These are phyloP conservation scores for Carnegiea gigantea DNA, from an alignment of 179 eudicot genomes.

Conservation along the genomic window DNA sequence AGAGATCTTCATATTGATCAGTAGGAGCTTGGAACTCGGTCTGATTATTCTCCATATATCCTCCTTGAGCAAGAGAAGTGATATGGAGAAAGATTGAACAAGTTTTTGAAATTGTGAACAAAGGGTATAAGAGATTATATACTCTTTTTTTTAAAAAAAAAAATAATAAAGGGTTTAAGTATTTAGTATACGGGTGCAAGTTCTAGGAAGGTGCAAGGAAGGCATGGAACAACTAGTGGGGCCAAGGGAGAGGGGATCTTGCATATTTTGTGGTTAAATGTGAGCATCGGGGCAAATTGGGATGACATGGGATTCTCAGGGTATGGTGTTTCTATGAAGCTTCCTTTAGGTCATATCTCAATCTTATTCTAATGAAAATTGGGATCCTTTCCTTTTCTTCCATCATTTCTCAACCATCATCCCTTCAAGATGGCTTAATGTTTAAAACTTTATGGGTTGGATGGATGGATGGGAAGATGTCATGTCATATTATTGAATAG, in stretches of 20 bases:
- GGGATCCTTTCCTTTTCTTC: not conserved
- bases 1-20: constrained; percentile 25
- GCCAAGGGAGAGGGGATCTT: constrained; percentile 2
- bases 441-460: not conserved
- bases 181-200: not conserved
- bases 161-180: not conserved
- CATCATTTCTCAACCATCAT: constrained; percentile 23
- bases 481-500: not conserved
- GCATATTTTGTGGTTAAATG: constrained; percentile 27
- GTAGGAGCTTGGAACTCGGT: not conserved
- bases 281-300: constrained; percentile 24
- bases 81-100: not conserved
- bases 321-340: constrained; percentile 39
- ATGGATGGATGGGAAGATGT: not conserved
- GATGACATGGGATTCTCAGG: constrained; percentile 11
- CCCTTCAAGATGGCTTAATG: not conserved
- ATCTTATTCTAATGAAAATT: constrained; percentile 9
- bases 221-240: constrained; percentile 13
- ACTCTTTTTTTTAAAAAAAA: not conserved
- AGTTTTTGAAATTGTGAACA: not conserved
- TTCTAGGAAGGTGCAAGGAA: constrained; percentile 6
- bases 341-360: constrained; percentile 31
- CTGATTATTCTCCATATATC: not conserved
- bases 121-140: not conserved
- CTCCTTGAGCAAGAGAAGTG: not conserved